Conservation (phyloP, 2,329 filamentous ascomycete species). For the Cladosporium colombiae region DNA sequence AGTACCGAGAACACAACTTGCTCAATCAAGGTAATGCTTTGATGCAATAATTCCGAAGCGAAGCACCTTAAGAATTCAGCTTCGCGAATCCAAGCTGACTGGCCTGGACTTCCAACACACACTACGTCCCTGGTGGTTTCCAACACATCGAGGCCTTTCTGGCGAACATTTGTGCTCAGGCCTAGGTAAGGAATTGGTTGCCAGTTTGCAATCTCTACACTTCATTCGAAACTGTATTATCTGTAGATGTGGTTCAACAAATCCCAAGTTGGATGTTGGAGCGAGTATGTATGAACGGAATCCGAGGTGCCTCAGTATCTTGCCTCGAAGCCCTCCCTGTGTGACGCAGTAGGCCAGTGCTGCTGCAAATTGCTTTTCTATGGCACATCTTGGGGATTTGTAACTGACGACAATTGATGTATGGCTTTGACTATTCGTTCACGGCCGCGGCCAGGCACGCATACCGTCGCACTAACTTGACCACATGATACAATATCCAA, state of each 20-base stretch:
- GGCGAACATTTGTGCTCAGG: neutral
- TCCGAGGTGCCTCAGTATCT: neutral
- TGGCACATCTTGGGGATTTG: too few relatives aligned
- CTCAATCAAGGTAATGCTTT: neutral
- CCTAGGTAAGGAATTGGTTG: neutral
- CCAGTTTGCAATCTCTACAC: neutral
- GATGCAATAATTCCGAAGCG: neutral
- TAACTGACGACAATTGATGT: too few relatives aligned
- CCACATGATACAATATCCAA: neutral
- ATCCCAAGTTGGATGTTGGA: neutral
- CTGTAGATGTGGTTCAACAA: neutral
- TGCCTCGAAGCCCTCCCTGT: neutral
- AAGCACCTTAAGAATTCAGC: neutral
- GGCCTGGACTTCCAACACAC: neutral
- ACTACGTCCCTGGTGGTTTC: neutral
- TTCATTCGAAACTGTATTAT: neutral
- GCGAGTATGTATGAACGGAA: neutral
- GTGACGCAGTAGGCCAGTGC: neutral
- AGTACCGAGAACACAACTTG: neutral
- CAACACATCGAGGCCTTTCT: neutral
- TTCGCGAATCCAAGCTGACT: neutral
- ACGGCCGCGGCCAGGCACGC: too few relatives aligned
- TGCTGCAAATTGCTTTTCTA: too few relatives aligned
- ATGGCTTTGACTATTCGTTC: too few relatives aligned
- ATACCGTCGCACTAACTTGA: neutral